Evolutionary conservation across 345 rosid species (phyloP).

Genomic region (Eutrema yunnanense): DNA sequence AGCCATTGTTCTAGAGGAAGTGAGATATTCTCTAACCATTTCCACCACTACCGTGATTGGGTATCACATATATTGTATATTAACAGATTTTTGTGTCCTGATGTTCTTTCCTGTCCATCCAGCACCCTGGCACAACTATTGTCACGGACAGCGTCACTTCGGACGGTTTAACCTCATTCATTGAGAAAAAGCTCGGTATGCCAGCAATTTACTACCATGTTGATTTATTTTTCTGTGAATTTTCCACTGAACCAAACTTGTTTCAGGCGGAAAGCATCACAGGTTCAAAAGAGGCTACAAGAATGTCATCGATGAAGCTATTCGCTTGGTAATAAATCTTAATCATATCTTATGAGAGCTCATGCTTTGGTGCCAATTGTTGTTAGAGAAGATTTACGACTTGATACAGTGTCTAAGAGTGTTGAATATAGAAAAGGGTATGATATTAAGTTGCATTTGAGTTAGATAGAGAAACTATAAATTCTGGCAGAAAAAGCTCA

Average conservation of each 20-base stretch:
- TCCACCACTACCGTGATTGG: neutral
- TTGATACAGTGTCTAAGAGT: neutral
- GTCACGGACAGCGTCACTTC: conserved; percentile 99
- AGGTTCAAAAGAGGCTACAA: conserved; percentile 97
- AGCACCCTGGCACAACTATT: conserved; percentile 97
- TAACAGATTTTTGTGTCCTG: neutral
- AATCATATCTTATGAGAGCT: neutral
- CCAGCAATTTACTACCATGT: neutral
- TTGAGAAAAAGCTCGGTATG: conserved; percentile 88
- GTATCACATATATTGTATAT: neutral
- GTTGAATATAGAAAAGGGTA: neutral
- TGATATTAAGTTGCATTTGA: neutral
- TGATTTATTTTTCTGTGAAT: neutral
- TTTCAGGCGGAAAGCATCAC: conserved; percentile 84
- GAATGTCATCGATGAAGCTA: conserved; percentile 96
- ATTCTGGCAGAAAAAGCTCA: neutral
- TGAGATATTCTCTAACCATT: conserved; percentile 35
- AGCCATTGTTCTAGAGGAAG: conserved; percentile 94
- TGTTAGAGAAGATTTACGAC: neutral
- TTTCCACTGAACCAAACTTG: conserved; percentile 10
- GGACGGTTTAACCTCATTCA: conserved; percentile 82
- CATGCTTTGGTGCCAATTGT: neutral
- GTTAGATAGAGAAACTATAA: neutral
- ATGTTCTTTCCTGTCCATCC: conserved; percentile 9
- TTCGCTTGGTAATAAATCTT: conserved; percentile 61